Percentiles rank a stretch among this genome's conserved stretches.
Evolutionary conservation across 2,329 filamentous ascomycete species (phyloP).

Genomic region (Penicillium sp.): DNA sequence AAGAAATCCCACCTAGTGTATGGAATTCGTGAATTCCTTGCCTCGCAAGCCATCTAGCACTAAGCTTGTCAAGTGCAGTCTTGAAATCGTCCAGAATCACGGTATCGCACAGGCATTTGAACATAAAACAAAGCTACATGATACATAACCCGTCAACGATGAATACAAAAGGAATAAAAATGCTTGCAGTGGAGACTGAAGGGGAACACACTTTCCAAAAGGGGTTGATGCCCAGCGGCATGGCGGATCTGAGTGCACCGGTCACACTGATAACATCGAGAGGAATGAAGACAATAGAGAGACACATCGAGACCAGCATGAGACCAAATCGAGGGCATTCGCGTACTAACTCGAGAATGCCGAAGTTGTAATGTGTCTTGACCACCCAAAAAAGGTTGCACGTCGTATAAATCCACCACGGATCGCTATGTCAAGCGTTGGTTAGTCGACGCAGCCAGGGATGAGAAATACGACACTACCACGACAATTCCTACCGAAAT

Average conservation of each 20-base stretch:
- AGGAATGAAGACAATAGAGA: not conserved
- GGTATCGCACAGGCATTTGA: slow-evolving; percentile 68
- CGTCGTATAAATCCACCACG: slow-evolving; percentile 48
- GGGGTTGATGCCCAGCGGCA: not conserved
- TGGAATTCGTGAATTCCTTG: not conserved
- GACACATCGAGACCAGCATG: not conserved
- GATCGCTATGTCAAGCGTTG: not conserved
- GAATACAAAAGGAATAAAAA: not conserved
- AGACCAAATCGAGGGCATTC: slow-evolving; percentile 38
- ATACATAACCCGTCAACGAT: slow-evolving; percentile 24
- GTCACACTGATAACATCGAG: not conserved
- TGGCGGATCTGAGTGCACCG: not conserved
- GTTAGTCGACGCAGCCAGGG: not conserved
- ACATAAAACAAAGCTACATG: slow-evolving; percentile 60
- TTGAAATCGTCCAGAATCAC: slow-evolving; percentile 71
- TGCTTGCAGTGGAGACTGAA: not conserved
- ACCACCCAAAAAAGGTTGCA: slow-evolving; percentile 61
- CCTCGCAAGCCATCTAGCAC: not conserved
- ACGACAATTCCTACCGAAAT: not conserved
- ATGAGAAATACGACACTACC: not conserved
- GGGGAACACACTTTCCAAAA: not conserved
- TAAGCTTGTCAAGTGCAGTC: slow-evolving; percentile 58
- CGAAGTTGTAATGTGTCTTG: slow-evolving; percentile 60
- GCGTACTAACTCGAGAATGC: slow-evolving; percentile 56
- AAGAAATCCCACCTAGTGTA: not conserved